Conservation (phyloP, 164 flowering plant genomes). For the Amborella trichopoda region DNA sequence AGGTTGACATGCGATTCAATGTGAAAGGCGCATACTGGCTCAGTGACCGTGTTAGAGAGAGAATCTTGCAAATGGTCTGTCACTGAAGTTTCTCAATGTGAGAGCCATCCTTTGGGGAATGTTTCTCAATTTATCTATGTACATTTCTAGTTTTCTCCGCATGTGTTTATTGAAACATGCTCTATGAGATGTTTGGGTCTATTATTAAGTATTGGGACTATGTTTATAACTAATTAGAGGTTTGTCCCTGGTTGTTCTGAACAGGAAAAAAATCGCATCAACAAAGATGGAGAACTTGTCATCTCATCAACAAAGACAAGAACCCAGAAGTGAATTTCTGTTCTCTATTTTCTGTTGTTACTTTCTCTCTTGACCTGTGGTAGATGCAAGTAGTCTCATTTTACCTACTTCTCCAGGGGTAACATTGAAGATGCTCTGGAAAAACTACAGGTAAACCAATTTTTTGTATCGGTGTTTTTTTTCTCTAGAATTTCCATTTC, state of each 20-base stretch:
- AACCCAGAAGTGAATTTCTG: slow-evolving; percentile 66
- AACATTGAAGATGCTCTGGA: slow-evolving; percentile 85
- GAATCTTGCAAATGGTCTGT: slow-evolving; percentile 76
- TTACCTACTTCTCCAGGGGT: slow-evolving; percentile 50
- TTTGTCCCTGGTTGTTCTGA: slow-evolving; percentile 4
- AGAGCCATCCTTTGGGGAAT: background rate
- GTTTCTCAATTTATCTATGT: background rate
- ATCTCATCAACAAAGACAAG: slow-evolving; percentile 92
- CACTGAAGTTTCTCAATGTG: slow-evolving; percentile 1
- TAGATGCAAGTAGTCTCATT: slow-evolving; percentile 11
- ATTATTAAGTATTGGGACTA: too few species aligned
- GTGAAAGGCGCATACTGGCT: slow-evolving; percentile 80
- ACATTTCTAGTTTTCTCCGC: background rate
- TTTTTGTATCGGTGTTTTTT: too few species aligned
- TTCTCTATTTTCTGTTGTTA: slow-evolving; percentile 7
- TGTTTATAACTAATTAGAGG: too few species aligned
- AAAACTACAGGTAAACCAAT: slow-evolving; percentile 66
- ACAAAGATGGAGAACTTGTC: slow-evolving; percentile 93
- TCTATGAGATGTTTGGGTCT: too few species aligned
- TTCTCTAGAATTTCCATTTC: too few species aligned
- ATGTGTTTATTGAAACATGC: background rate
- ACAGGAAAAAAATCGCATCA: slow-evolving; percentile 95
- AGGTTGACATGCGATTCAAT: slow-evolving; percentile 99
- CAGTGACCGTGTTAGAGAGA: slow-evolving; percentile 67
- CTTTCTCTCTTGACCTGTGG: slow-evolving; percentile 4